These are phyloP conservation scores for Wallacemonas sp. DNA, from an alignment of 208 protist genomes.

Conservation along the genomic window DNA sequence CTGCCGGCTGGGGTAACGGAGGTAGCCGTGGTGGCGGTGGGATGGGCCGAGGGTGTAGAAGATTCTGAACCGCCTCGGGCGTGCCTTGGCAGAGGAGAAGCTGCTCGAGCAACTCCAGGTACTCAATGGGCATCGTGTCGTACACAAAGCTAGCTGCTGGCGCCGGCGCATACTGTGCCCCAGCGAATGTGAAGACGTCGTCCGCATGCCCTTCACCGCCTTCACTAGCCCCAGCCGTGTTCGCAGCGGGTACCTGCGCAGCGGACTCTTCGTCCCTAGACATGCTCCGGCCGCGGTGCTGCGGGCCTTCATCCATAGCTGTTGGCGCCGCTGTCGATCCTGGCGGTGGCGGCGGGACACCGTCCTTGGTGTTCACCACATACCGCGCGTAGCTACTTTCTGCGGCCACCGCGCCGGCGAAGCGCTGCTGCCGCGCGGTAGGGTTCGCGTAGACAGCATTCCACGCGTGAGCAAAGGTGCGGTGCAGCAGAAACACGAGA, in stretches of 20 bases:
- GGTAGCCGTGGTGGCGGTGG: constrained; percentile 1
- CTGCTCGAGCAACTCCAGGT: constrained; percentile 57
- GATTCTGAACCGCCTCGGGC: constrained; percentile 9
- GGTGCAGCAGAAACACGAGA: constrained; percentile 44
- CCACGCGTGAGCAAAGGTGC: constrained; percentile 62
- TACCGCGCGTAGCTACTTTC: constrained; percentile 24
- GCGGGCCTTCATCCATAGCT: background rate
- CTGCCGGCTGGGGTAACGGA: background rate
- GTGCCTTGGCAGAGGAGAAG: constrained; percentile 47
- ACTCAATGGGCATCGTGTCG: constrained; percentile 66
- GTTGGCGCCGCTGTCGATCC: background rate
- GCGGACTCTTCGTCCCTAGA: no score
- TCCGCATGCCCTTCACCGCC: background rate
- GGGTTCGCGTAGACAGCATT: constrained; percentile 47
- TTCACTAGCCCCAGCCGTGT: background rate
- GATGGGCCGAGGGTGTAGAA: constrained; percentile 5
- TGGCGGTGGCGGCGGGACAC: background rate
- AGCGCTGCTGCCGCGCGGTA: constrained; percentile 49
- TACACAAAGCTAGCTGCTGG: constrained; percentile 30
- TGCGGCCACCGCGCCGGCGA: constrained; percentile 11
- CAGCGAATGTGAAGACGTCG: constrained; percentile 23
- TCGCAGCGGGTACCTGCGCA: background rate
- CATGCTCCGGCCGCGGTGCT: background rate
- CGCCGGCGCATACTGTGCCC: constrained; percentile 29
- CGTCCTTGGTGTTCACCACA: constrained; percentile 18